These are phyloP conservation scores for Chlorociboria aeruginascens DNA, from an alignment of 495 filamentous ascomycete genomes.

Conservation along the genomic window DNA sequence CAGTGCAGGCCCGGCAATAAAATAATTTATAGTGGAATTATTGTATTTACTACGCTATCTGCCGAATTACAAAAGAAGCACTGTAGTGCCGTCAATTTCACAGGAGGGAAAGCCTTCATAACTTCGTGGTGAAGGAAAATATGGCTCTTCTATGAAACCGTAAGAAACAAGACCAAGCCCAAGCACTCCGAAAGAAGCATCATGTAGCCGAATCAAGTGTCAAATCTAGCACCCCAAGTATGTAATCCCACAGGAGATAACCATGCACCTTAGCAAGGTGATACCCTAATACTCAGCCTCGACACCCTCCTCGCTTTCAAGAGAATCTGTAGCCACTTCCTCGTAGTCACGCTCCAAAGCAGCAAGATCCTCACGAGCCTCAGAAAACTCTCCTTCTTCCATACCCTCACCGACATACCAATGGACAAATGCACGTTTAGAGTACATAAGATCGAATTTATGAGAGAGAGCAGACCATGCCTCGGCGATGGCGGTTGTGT, in stretches of 20 bases:
- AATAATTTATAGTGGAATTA: background rate
- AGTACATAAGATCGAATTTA: slow-evolving; percentile 97
- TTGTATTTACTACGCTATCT: slow-evolving; percentile 2
- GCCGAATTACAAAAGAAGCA: slow-evolving; percentile 15
- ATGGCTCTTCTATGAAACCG: slow-evolving; percentile 13
- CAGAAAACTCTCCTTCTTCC: slow-evolving; percentile 90
- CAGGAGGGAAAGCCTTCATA: slow-evolving; percentile 9
- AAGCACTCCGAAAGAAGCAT: slow-evolving; percentile 14
- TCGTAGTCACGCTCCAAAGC: slow-evolving; percentile 89
- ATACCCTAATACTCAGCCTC: slow-evolving; percentile 56
- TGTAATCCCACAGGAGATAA: slow-evolving; percentile 17
- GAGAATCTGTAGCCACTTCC: slow-evolving; percentile 69
- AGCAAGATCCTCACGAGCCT: slow-evolving; percentile 82
- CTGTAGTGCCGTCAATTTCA: slow-evolving; percentile 8
- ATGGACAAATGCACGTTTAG: slow-evolving; percentile 88
- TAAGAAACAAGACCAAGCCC: slow-evolving; percentile 15
- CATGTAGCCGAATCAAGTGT: slow-evolving; percentile 15
- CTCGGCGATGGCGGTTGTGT: slow-evolving; percentile 85
- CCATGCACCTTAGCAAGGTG: slow-evolving; percentile 9
- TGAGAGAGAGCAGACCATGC: slow-evolving; percentile 81
- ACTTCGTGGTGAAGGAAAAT: slow-evolving; percentile 11
- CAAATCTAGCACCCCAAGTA: slow-evolving; percentile 20
- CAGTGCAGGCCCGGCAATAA: too few species aligned
- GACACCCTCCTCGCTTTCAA: slow-evolving; percentile 48
- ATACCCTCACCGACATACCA: slow-evolving; percentile 96